Evolutionary conservation across 192 early-diverging fungal genomes (phyloP).

Genomic region (Chytriomyces confervae): DNA sequence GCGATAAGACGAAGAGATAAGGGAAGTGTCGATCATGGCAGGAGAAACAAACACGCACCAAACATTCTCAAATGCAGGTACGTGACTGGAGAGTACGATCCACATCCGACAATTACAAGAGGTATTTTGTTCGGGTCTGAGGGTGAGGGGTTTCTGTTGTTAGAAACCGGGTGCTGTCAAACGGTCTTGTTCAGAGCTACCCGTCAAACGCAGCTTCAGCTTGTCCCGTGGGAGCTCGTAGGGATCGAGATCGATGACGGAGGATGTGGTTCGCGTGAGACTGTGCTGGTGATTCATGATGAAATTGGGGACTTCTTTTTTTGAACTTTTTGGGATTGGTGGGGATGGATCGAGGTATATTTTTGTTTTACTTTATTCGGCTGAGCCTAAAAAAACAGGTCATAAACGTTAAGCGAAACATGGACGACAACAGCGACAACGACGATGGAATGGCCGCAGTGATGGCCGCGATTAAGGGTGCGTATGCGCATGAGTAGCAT

Average conservation of each 20-base stretch:
- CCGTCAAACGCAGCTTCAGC: constrained; percentile 10
- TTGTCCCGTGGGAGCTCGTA: constrained; percentile 17
- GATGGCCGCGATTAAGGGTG: neutral
- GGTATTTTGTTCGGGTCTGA: constrained; percentile 65
- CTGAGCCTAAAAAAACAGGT: neutral
- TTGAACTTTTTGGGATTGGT: neutral
- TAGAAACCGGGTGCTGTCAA: neutral
- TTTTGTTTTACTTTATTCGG: neutral
- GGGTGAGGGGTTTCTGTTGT: neutral
- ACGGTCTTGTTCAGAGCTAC: neutral
- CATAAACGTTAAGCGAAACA: neutral
- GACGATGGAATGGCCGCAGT: neutral
- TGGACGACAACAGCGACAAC: neutral
- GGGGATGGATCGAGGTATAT: neutral
- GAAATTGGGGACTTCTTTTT: neutral
- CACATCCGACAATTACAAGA: constrained; percentile 92
- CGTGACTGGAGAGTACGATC: constrained; percentile 96
- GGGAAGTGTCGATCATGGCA: neutral
- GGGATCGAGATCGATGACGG: neutral
- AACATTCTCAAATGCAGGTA: constrained; percentile 98
- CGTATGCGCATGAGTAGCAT: neutral
- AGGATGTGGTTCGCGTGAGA: constrained; percentile 1
- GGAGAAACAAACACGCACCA: constrained; percentile 65
- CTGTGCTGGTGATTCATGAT: neutral
- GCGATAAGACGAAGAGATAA: constrained; percentile 11